Evolutionary conservation across 2,329 filamentous ascomycete species (phyloP), one percentile per base, ranked within the genome.

Genomic region (Colletotrichum spinosum): DNA sequence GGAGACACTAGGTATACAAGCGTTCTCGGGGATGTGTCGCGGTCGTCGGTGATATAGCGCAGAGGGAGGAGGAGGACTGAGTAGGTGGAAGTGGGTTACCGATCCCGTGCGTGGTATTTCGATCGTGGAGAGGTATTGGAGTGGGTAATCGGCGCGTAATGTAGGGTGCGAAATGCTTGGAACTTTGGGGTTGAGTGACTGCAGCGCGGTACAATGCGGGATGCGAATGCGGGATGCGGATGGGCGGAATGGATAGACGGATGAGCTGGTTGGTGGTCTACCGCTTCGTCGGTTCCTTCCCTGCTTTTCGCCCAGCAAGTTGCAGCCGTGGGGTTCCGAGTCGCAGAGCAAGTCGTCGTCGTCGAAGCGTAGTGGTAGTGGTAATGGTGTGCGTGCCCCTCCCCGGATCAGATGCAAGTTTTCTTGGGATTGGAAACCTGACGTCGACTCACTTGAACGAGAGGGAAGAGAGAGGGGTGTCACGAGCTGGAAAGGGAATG

Each of bases 391-490:
- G 17, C 33, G 51, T 25, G 38, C 46, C 41, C 38, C 38, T 42
- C 33, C 51, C n/a, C 52, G 59, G 37, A 38, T 65, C 57, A 51
- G 57, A 48, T 48, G 48, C 52, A 42, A 38, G 62, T 52, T 65
- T 51, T 25, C 25, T 25, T 37, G 46, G 42, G 42, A 61, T 37
- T 42, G 34, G 15, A 62, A 62, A 44, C 52, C 63, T 65, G 63
- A 62, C 52, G 63, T 65, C 58, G 58, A 56, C 48, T 53, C 48
- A 39, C 58, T 38, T 62, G 62, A 42, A 56, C 42, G 56, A 41
- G 56, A 41, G 55, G 62, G 58, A 56, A 49, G 58, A 56, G n/a
- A 51, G 58, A 65, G 56, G 62, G 42, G 38, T 25, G 37, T 49
- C 39, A 33, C 51, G 17, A 42, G 57, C 51, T 61, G 35, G 52